Conservation (phyloP, 805 yeast species). For the Wickerhamiella australiensis region DNA sequence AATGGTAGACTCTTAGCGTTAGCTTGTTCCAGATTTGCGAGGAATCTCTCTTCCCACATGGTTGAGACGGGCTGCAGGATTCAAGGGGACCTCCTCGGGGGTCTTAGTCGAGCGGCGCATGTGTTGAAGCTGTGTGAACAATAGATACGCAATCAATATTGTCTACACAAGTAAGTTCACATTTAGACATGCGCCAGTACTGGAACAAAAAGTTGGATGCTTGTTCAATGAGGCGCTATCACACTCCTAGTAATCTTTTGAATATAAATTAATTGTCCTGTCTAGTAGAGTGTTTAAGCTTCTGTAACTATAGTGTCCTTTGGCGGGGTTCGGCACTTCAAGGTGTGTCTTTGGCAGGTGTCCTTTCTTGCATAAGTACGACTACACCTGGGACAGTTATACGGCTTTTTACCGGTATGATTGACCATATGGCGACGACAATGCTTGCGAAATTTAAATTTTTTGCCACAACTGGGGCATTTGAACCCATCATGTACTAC, state of each 20-base stretch:
- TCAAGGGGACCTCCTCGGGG: background rate
- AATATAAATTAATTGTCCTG: background rate
- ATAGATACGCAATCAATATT: too few species aligned
- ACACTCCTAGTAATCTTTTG: too few species aligned
- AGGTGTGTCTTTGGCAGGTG: constrained; percentile 16
- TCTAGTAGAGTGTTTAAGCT: background rate
- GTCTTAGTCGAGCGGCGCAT: background rate
- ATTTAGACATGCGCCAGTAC: too few species aligned
- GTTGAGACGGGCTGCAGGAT: too few species aligned
- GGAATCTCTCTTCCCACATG: constrained; percentile 3
- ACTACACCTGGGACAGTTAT: constrained; percentile 15
- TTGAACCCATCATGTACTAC: background rate
- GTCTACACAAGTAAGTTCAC: too few species aligned
- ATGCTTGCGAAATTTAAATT: constrained; percentile 8
- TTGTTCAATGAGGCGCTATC: too few species aligned
- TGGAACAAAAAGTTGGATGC: too few species aligned
- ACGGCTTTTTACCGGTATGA: constrained; percentile 18
- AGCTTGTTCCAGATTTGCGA: background rate
- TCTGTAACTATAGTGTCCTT: background rate
- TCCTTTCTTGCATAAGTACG: constrained; percentile 17
- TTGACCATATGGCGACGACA: constrained; percentile 17
- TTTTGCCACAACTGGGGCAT: constrained; percentile 5
- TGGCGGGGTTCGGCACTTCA: background rate
- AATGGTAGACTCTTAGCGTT: background rate
- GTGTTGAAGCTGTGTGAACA: too few species aligned